phyloP scores from a whole-genome alignment of 495 filamentous ascomycete genomes.

The Penicillium odoratum region DNA sequence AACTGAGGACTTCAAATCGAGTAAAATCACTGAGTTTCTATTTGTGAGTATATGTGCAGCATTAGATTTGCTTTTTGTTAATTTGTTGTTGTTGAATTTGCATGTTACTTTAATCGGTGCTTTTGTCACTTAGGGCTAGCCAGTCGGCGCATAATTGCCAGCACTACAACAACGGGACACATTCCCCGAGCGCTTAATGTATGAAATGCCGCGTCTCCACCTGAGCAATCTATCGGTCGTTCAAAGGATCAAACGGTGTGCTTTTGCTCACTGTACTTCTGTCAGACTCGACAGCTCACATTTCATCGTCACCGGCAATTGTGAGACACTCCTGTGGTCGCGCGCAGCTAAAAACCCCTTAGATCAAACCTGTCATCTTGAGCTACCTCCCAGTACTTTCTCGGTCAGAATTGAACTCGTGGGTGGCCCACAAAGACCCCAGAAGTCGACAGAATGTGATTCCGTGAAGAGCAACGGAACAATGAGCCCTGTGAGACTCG shows the following conservation, averaged over 20 bases:
- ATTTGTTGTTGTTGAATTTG: neutral
- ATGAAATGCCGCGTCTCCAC: neutral
- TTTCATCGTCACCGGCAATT: neutral
- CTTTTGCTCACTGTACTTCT: neutral
- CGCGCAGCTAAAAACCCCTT: neutral
- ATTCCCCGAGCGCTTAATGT: neutral
- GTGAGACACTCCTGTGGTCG: neutral
- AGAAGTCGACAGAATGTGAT: too few species aligned
- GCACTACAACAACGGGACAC: neutral
- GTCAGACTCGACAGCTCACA: neutral
- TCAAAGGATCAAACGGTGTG: neutral
- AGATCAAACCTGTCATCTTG: neutral
- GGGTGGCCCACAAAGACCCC: too few species aligned
- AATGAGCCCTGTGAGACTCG: too few species aligned
- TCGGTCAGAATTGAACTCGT: too few species aligned
- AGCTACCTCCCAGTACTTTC: too few species aligned
- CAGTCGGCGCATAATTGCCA: too few species aligned
- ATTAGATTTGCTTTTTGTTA: neutral
- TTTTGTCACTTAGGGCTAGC: neutral
- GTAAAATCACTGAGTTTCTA: neutral
- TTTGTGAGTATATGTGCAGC: neutral
- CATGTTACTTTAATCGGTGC: neutral
- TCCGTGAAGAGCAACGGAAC: too few species aligned
- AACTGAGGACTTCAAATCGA: neutral
- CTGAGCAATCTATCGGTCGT: neutral